phyloP scores from a whole-genome alignment of 176 grass and related monocot genomes.

The Cenchrus purpureus region DNA sequence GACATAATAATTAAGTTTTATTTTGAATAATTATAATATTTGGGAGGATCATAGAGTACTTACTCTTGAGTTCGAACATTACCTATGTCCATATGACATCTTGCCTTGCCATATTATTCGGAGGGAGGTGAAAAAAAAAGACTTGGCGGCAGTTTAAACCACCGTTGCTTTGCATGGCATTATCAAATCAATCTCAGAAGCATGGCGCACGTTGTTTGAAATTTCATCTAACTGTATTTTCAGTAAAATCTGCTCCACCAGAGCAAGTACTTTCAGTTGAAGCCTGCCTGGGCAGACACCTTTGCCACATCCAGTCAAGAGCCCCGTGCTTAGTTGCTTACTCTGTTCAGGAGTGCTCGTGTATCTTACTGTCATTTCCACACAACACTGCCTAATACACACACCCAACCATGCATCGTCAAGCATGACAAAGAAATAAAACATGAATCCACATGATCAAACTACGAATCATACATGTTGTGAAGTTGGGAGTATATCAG shows the following conservation, averaged over 20 bases:
- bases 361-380: neutral
- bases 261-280: no score
- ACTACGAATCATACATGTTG: neutral
- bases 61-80: no score
- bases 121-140: neutral
- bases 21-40: no score
- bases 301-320: no score
- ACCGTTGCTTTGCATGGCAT: neutral
- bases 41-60: no score
- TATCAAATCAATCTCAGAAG: neutral
- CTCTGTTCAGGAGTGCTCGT: no score
- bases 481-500: neutral
- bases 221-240: neutral
- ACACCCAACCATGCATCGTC: neutral
- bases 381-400: neutral
- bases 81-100: no score
- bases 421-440: neutral
- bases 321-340: no score
- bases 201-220: neutral
- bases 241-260: neutral
- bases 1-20: no score
- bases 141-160: neutral
- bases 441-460: neutral
- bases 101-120: neutral
- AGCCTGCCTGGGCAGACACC: no score